Conservation (phyloP, 2,329 filamentous ascomycete genomes). For the Alternaria sp. region DNA sequence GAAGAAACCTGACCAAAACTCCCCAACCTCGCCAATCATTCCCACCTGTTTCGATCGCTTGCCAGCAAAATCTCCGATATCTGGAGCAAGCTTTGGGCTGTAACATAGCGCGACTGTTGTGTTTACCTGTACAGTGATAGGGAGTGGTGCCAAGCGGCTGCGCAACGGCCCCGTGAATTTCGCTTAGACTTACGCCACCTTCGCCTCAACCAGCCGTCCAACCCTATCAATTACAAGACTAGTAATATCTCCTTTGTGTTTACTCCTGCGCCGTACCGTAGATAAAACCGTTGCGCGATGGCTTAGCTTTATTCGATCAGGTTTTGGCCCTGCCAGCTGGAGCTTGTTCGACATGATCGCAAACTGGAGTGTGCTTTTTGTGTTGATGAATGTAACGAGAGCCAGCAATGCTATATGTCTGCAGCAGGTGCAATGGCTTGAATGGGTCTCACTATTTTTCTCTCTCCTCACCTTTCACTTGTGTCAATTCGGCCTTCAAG, state of each 20-base stretch:
- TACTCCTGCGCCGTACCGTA: conserved; percentile 11
- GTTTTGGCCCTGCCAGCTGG: conserved; percentile 12
- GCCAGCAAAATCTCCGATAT: conserved; percentile 12
- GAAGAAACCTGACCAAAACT: conserved; percentile 4
- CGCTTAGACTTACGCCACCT: conserved; percentile 18
- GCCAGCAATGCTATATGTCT: conserved; percentile 12
- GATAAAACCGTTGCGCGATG: conserved; percentile 4
- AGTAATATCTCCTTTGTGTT: conserved; percentile 6
- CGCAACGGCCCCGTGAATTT: conserved; percentile 22
- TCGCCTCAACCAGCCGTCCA: conserved; percentile 11
- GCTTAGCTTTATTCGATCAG: conserved; percentile 20
- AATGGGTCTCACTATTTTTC: neutral
- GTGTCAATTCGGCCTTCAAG: neutral
- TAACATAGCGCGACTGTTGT: conserved; percentile 11
- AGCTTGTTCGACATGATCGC: conserved; percentile 16
- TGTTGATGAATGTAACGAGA: conserved; percentile 7
- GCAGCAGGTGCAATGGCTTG: neutral
- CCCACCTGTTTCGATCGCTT: conserved; percentile 1
- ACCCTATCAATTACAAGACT: conserved; percentile 11
- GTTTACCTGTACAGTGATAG: conserved; percentile 9
- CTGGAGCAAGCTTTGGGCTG: neutral
- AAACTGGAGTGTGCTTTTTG: conserved; percentile 25
- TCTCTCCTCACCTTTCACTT: neutral
- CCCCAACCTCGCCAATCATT: conserved; percentile 11
- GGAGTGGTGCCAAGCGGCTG: conserved; percentile 21